A percentile compares a stretch with the other conserved stretches of the same genome.
Conservation (phyloP, 2,329 filamentous ascomycete species). For the Trichoderma guizhouense region DNA sequence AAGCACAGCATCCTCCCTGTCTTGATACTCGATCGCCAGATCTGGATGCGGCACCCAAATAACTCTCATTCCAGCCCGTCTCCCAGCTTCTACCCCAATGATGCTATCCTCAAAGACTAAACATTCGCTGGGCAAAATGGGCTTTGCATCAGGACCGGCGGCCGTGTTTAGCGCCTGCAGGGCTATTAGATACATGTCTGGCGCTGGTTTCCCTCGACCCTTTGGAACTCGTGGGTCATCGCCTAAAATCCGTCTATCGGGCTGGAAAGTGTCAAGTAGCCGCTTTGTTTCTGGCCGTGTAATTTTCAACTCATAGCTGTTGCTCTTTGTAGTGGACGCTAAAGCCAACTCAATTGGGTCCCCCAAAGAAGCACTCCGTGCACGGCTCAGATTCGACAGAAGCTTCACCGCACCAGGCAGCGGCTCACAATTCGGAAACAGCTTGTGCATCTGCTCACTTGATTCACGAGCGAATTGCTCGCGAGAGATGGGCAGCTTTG, state of each 20-base stretch:
- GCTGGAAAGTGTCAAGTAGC: not conserved
- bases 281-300: not conserved
- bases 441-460: not conserved
- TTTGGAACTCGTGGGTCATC: slow-evolving; percentile 19
- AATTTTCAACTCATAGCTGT: not conserved
- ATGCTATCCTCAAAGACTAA: slow-evolving; percentile 74
- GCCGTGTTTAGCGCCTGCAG: slow-evolving; percentile 61
- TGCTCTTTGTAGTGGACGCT: not conserved
- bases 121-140: slow-evolving; percentile 62
- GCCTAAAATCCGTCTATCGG: not conserved
- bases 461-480: slow-evolving; percentile 1
- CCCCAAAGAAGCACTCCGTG: not conserved
- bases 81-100: slow-evolving; percentile 65
- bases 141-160: slow-evolving; percentile 43
- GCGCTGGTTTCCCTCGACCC: slow-evolving; percentile 67
- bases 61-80: slow-evolving; percentile 70
- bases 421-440: not conserved
- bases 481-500: not conserved
- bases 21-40: slow-evolving; percentile 39
- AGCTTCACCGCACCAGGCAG: not conserved
- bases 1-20: slow-evolving; percentile 20
- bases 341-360: not conserved
- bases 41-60: slow-evolving; percentile 68
- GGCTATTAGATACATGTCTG: slow-evolving; percentile 70
- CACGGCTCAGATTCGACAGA: not conserved